These are phyloP conservation scores for Handroanthus guayacan DNA, from an alignment of 257 asterid species.

Conservation along the genomic window DNA sequence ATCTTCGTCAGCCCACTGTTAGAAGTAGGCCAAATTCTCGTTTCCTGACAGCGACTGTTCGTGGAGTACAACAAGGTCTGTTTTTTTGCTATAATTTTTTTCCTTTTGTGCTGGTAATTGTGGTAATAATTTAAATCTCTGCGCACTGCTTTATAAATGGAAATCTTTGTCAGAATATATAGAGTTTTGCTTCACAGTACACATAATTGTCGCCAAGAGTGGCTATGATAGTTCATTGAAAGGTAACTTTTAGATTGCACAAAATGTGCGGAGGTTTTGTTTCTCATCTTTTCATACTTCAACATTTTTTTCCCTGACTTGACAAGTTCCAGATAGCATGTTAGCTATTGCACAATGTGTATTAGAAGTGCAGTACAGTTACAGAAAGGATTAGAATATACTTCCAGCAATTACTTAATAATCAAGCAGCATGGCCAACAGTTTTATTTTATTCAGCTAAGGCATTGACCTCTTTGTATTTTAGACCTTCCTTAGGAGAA, in stretches of 20 bases:
- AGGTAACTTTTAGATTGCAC: slow-evolving; percentile 7
- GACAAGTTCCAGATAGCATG: too few relatives aligned
- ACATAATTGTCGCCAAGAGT: neutral
- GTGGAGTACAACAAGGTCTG: slow-evolving; percentile 93
- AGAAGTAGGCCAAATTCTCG: slow-evolving; percentile 91
- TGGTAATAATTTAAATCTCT: slow-evolving; percentile 16
- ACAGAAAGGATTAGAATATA: too few relatives aligned
- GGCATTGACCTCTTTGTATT: too few relatives aligned
- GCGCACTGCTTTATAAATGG: slow-evolving; percentile 2
- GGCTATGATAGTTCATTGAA: neutral
- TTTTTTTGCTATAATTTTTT: neutral
- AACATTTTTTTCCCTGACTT: too few relatives aligned
- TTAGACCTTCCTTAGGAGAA: slow-evolving; percentile 68
- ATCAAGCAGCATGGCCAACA: too few relatives aligned
- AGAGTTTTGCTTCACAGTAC: neutral
- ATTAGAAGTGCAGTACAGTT: too few relatives aligned
- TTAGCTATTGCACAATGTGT: too few relatives aligned
- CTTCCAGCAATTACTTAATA: too few relatives aligned
- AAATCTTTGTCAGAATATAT: neutral
- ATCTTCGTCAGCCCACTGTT: slow-evolving; percentile 71
- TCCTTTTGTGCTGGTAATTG: slow-evolving; percentile 6
- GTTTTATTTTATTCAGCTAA: too few relatives aligned
- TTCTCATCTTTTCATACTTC: too few relatives aligned
- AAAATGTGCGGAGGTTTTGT: too few relatives aligned
- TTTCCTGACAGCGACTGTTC: slow-evolving; percentile 91